These are phyloP conservation scores for Shiraia sp. DNA, from an alignment of 2,329 filamentous ascomycete species.

Conservation along the genomic window DNA sequence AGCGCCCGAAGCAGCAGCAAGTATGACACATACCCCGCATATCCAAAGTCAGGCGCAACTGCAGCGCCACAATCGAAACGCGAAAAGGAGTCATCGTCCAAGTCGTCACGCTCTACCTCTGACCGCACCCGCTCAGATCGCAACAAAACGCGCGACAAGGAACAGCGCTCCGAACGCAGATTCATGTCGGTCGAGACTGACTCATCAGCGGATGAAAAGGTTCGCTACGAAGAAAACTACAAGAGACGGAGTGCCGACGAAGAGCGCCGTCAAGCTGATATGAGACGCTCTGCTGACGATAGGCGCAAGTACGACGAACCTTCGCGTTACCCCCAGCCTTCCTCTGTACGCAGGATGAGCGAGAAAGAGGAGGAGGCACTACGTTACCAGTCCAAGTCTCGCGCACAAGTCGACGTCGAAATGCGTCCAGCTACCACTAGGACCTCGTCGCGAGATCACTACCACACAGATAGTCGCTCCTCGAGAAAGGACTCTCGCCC, in stretches of 20 bases:
- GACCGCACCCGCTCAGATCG: conserved; percentile 47
- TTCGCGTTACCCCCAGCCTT: conserved; percentile 16
- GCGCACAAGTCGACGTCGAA: conserved; percentile 28
- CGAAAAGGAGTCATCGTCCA: conserved; percentile 34
- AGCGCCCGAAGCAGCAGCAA: conserved; percentile 32
- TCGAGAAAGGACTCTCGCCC: conserved; percentile 32
- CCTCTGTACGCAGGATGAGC: conserved; percentile 29
- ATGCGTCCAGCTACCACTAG: conserved; percentile 32
- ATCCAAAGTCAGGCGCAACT: conserved; percentile 29
- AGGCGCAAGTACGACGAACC: conserved; percentile 35
- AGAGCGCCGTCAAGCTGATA: conserved; percentile 18
- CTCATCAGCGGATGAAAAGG: conserved; percentile 37
- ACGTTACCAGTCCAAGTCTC: conserved; percentile 33
- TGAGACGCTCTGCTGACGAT: conserved; percentile 14
- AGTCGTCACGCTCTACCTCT: conserved; percentile 20
- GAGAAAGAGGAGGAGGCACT: conserved; percentile 30
- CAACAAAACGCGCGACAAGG: conserved; percentile 45
- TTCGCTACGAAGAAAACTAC: conserved; percentile 36
- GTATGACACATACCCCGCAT: conserved; percentile 46
- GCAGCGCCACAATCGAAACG: conserved; percentile 26
- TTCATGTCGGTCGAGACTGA: conserved; percentile 41
- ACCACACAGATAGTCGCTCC: conserved; percentile 26
- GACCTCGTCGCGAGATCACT: conserved; percentile 38
- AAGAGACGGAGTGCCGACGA: conserved; percentile 33
- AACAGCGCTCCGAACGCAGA: conserved; percentile 46